phyloP scores from a whole-genome alignment of 148 eudicot genomes.

The Persicaria maculosa region DNA sequence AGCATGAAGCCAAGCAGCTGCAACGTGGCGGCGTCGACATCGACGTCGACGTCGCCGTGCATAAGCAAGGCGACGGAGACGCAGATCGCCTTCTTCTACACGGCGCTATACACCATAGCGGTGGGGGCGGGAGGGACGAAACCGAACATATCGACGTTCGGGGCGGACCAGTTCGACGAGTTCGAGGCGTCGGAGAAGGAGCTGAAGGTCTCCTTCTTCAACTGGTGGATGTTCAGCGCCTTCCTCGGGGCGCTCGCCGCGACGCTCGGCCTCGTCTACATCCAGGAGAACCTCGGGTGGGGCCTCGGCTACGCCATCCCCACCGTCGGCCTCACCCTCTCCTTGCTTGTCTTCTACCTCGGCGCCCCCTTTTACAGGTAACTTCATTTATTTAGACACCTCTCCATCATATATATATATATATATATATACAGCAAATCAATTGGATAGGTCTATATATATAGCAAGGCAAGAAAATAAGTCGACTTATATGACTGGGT shows the following conservation, averaged over 20 bases:
- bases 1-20: conserved; percentile 53
- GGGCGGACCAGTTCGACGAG: conserved; percentile 88
- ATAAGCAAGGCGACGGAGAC: conserved; percentile 1
- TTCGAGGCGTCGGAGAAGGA: conserved; percentile 49
- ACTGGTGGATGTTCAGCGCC: conserved; percentile 94
- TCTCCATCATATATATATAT: no score
- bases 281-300: conserved; percentile 91
- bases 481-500: no score
- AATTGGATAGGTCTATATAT: no score
- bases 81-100: conserved; percentile 56
- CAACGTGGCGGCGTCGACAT: conserved; percentile 42
- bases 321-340: conserved; percentile 49
- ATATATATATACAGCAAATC: no score
- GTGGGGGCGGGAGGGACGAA: conserved; percentile 86
- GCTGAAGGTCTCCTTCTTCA: conserved; percentile 79
- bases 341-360: conserved; percentile 57
- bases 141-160: conserved; percentile 88
- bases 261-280: conserved; percentile 63
- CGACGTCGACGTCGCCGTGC: background rate
- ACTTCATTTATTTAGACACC: no score
- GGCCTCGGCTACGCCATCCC: conserved; percentile 87
- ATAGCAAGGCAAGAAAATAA: no score
- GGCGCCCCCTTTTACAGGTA: conserved; percentile 73
- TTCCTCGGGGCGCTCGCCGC: conserved; percentile 70
- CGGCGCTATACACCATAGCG: conserved; percentile 69